Evolutionary conservation across 192 early-diverging fungal species (phyloP), one percentile per base, ranked within the genome.

Genomic region (Backusella circina): DNA sequence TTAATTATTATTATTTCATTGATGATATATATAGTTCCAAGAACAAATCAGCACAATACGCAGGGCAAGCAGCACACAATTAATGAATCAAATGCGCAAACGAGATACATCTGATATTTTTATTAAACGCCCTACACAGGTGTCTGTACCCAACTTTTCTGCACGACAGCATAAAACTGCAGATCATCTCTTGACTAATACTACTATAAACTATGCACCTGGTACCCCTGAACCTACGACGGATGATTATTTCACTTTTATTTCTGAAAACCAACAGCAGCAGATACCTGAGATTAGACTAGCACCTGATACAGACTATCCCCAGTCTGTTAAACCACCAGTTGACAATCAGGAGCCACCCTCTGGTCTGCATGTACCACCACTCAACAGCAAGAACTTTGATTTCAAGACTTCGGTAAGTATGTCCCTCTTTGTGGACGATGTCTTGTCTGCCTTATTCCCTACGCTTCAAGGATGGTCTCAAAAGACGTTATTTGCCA

Each of bases 401-500:
- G 36, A n/a, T 31, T 28, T 47, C 21, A 73, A 23, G 30, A 38
- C 73, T 30, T 41, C 65, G 4, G 39, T 31, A 28, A 28, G 54
- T 26, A 26, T 61, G 0, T n/a, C 26, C 21, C 16, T 75, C 4
- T 54, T 71, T 1, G 71, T 75, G 67, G 47, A 82, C 28, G 76
- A 79, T 12, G 26, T 84, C 35, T 61, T 65, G 5, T 71, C 68
- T 23, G 75, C 75, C n/a, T 77, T 91, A 28, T 90, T 92, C 33
- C 91, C 91, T 1, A 87, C 86, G 4, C 57, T 92, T 1, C 70
- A 82, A 28, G 76, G 82, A 37, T 92, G 90, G 88, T 61, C 79
- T 0, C 31, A 78, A 5, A 90, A 90, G 71, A 79, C 82, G 0
- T 26, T 44, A 16, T 79, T 82, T 51, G 73, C 85, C n/a, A 84